Evolutionary conservation across 192 early-diverging fungal genomes (phyloP).

Genomic region (Linnemannia hyalina): DNA sequence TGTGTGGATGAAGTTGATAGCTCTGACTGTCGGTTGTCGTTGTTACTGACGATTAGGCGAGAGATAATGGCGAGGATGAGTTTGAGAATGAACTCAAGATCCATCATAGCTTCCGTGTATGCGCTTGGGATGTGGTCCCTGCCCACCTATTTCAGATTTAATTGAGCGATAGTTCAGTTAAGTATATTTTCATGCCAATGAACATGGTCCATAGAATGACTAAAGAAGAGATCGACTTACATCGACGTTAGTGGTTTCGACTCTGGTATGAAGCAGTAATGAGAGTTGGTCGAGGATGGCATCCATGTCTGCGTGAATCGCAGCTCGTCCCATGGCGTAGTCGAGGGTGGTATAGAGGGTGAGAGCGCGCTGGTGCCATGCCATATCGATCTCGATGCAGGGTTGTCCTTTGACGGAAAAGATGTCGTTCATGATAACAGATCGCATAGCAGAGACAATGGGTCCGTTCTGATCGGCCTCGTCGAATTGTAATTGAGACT

Average conservation of each 20-base stretch:
- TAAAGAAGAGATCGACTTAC: not conserved
- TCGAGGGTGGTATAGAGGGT: slow-evolving; percentile 60
- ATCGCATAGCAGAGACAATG: slow-evolving; percentile 40
- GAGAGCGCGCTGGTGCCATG: slow-evolving; percentile 59
- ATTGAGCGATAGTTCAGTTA: not conserved
- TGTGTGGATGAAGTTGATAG: not conserved
- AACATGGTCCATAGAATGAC: not conserved
- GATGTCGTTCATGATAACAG: slow-evolving; percentile 35
- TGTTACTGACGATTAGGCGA: slow-evolving; percentile 34
- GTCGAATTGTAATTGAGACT: slow-evolving; percentile 35
- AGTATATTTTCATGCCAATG: not conserved
- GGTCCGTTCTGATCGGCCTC: slow-evolving; percentile 38
- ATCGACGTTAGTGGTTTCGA: slow-evolving; percentile 39
- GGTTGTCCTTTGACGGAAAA: slow-evolving; percentile 6
- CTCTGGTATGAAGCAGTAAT: slow-evolving; percentile 33
- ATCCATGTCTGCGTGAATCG: slow-evolving; percentile 43
- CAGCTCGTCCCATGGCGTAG: slow-evolving; percentile 56
- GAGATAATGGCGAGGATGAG: slow-evolving; percentile 56
- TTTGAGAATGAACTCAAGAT: slow-evolving; percentile 52
- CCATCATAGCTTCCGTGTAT: slow-evolving; percentile 44
- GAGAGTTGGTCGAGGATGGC: slow-evolving; percentile 43
- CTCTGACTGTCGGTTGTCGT: not conserved
- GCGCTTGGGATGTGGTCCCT: slow-evolving; percentile 33
- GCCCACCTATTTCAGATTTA: slow-evolving; percentile 14
- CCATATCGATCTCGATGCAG: slow-evolving; percentile 49